These are phyloP conservation scores for Naegleria fowleri DNA, from an alignment of 208 protist genomes.

Conservation along the genomic window DNA sequence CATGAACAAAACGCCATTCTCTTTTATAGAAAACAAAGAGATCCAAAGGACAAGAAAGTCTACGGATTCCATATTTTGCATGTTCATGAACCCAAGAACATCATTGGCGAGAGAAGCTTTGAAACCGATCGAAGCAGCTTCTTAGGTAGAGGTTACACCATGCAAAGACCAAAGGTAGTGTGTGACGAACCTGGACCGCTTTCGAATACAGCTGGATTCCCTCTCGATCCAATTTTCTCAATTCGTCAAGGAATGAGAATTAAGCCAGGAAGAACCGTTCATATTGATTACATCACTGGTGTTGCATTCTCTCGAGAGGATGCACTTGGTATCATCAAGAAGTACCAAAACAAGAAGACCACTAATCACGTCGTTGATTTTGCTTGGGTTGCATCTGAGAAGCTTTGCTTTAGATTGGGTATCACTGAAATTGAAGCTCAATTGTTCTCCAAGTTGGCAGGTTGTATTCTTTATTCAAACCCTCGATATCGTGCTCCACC, in stretches of 20 bases:
- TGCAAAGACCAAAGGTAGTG: neutral
- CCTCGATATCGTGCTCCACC: neutral
- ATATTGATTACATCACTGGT: constrained; percentile 10
- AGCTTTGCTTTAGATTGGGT: constrained; percentile 10
- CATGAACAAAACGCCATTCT: constrained; percentile 13
- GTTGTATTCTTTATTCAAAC: neutral
- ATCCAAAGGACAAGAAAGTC: neutral
- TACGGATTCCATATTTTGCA: constrained; percentile 19
- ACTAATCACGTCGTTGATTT: constrained; percentile 3
- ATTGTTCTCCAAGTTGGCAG: constrained; percentile 21
- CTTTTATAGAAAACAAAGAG: neutral
- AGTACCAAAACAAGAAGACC: constrained; percentile 17
- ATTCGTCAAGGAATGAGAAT: constrained; percentile 22
- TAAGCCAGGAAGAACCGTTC: neutral
- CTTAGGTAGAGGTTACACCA: constrained; percentile 7
- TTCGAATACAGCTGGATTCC: neutral
- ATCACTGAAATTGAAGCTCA: constrained; percentile 28
- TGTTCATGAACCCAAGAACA: neutral
- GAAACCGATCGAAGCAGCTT: constrained; percentile 9
- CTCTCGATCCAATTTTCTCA: constrained; percentile 13
- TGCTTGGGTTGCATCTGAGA: neutral
- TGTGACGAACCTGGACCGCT: neutral
- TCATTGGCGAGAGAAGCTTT: neutral
- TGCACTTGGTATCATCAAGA: neutral
- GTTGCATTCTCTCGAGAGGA: constrained; percentile 16